Percentiles rank a stretch among this genome's conserved stretches.
These are phyloP conservation scores for Flueggea neowawraea DNA, from an alignment of 441 rosid species.

Conservation along the genomic window DNA sequence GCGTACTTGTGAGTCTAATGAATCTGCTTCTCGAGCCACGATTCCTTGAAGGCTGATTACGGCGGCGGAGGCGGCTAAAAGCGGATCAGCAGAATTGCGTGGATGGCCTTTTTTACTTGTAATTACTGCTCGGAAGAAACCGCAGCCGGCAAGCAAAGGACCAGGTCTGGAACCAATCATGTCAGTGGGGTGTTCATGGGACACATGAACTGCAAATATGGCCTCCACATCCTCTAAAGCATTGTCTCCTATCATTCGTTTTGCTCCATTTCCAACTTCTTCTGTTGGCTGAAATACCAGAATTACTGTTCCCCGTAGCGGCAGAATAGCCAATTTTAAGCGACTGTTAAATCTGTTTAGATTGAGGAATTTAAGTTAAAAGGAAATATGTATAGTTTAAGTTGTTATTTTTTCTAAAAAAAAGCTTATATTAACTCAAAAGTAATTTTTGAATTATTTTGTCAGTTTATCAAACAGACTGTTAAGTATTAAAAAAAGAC, in stretches of 20 bases:
- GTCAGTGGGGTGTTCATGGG: constrained; percentile 69
- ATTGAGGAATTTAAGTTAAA: too few species aligned
- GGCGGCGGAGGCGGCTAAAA: constrained; percentile 73
- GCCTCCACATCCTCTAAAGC: constrained; percentile 73
- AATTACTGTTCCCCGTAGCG: constrained; percentile 67
- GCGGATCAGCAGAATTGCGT: constrained; percentile 34
- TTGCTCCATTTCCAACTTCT: constrained; percentile 97
- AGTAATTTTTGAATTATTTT: too few species aligned
- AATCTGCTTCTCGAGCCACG: constrained; percentile 89
- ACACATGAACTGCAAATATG: constrained; percentile 81
- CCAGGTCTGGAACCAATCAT: constrained; percentile 84
- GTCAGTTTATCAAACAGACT: too few species aligned
- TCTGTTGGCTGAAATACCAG: constrained; percentile 89
- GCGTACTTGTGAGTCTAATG: constrained; percentile 73
- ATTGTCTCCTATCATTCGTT: constrained; percentile 70
- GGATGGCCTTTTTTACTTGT: constrained; percentile 27
- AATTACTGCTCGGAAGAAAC: constrained; percentile 70
- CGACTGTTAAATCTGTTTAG: too few species aligned
- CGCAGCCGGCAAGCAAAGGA: constrained; percentile 90
- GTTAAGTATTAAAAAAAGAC: too few species aligned
- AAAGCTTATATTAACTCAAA: too few species aligned
- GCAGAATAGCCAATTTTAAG: too few species aligned
- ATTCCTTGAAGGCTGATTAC: constrained; percentile 81
- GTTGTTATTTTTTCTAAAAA: too few species aligned
- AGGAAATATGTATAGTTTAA: too few species aligned